Evolutionary conservation across 148 eudicot species (phyloP).

Genomic region (Amaranthus palmeri): DNA sequence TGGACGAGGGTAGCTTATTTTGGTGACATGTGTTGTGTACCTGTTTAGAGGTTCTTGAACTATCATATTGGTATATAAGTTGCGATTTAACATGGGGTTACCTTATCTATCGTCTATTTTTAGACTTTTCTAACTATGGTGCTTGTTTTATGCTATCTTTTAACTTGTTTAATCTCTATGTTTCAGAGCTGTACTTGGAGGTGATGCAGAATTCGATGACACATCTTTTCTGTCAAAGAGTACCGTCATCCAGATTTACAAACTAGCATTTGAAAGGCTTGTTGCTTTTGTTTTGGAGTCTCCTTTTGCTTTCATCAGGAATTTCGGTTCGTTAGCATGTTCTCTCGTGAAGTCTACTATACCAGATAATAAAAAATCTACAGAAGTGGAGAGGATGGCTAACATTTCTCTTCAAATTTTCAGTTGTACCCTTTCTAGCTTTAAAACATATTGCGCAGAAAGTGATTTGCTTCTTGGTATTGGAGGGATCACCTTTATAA

Average conservation of each 20-base stretch:
- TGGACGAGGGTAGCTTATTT: too few species aligned
- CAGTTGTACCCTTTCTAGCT: slow-evolving; percentile 49
- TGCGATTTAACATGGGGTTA: not conserved
- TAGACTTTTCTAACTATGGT: not conserved
- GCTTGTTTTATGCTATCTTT: slow-evolving; percentile 3
- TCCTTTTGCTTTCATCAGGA: slow-evolving; percentile 48
- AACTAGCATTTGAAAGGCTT: slow-evolving; percentile 47
- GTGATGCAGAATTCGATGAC: slow-evolving; percentile 42
- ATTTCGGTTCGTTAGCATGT: slow-evolving; percentile 37
- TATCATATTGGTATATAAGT: not conserved
- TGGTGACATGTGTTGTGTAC: too few species aligned
- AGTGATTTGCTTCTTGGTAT: slow-evolving; percentile 45
- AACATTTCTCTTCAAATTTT: slow-evolving; percentile 66
- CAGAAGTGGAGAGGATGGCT: slow-evolving; percentile 47
- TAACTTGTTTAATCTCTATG: slow-evolving; percentile 10
- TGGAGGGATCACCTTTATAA: slow-evolving; percentile 48
- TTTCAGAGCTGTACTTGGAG: slow-evolving; percentile 80
- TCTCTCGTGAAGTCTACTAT: slow-evolving; percentile 27
- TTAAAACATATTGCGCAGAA: slow-evolving; percentile 44
- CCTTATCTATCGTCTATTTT: not conserved
- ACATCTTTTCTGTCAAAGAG: slow-evolving; percentile 46
- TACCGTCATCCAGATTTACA: slow-evolving; percentile 43
- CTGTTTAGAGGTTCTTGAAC: too few species aligned
- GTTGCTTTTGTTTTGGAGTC: slow-evolving; percentile 49
- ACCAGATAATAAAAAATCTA: slow-evolving; percentile 25